These are phyloP conservation scores for Colletotrichum orbiculare DNA, from an alignment of 2,329 filamentous ascomycete genomes.

Conservation along the genomic window DNA sequence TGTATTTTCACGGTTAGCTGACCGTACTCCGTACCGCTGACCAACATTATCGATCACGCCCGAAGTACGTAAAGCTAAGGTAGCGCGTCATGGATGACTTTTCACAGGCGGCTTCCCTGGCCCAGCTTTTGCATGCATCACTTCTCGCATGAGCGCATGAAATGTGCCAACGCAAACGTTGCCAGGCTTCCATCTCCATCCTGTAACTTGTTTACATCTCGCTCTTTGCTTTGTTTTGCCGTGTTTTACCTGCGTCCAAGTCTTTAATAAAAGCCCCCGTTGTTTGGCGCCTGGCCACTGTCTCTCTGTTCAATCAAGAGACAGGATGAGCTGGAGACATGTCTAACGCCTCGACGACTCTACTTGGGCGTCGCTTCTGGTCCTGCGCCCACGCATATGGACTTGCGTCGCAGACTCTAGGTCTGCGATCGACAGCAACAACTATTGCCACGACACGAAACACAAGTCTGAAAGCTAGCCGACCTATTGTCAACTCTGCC, in stretches of 20 bases:
- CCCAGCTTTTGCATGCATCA: slow-evolving; percentile 29
- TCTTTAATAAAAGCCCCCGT: slow-evolving; percentile 2
- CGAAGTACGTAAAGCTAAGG: slow-evolving; percentile 27
- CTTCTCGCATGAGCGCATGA: slow-evolving; percentile 35
- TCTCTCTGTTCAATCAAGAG: slow-evolving; percentile 34
- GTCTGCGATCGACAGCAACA: slow-evolving; percentile 28
- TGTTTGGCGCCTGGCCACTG: neutral
- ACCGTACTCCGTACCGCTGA: too few relatives aligned
- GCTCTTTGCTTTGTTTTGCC: neutral
- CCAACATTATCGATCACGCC: too few relatives aligned
- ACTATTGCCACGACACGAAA: slow-evolving; percentile 11
- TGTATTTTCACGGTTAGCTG: too few relatives aligned
- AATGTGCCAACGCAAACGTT: slow-evolving; percentile 28
- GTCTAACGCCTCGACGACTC: slow-evolving; percentile 49
- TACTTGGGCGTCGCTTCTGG: slow-evolving; percentile 49
- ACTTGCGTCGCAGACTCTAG: slow-evolving; percentile 26
- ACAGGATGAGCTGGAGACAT: slow-evolving; percentile 52
- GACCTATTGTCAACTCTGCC: slow-evolving; percentile 5
- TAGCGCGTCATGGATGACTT: slow-evolving; percentile 54
- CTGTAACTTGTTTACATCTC: slow-evolving; percentile 17
- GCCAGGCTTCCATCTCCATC: slow-evolving; percentile 20
- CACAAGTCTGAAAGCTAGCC: slow-evolving; percentile 15
- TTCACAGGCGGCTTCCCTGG: slow-evolving; percentile 42
- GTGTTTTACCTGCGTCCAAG: neutral
- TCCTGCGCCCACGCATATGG: slow-evolving; percentile 40